A percentile compares a stretch with the other conserved stretches of the same genome.
phyloP scores from a whole-genome alignment of 1,284 basidiomycete species.

The Naganishia sp. region DNA sequence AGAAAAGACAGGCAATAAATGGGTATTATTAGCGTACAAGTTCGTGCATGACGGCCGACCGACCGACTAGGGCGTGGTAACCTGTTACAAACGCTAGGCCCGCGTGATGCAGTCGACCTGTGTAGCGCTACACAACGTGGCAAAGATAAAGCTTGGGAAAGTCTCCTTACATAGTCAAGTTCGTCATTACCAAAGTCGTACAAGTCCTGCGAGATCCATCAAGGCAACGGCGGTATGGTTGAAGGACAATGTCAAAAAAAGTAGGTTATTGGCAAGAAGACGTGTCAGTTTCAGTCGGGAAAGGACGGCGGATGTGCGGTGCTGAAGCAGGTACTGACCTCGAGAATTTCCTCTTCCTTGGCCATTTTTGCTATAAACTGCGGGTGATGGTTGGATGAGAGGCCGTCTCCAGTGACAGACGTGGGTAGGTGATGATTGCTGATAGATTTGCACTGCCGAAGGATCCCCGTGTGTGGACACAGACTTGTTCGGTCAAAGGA shows the following conservation, averaged over 20 bases:
- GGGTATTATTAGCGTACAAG: constrained; percentile 27
- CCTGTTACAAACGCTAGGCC: constrained; percentile 22
- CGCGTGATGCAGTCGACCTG: constrained; percentile 17
- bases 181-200: constrained; percentile 34
- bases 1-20: not conserved
- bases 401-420: too few relatives aligned
- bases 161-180: constrained; percentile 24
- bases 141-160: constrained; percentile 19
- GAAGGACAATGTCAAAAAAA: not conserved
- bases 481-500: constrained; percentile 6
- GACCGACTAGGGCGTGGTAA: constrained; percentile 16
- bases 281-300: not conserved
- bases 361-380: constrained; percentile 2
- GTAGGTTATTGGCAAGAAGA: not conserved
- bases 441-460: not conserved
- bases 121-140: constrained; percentile 17
- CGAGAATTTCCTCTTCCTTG: constrained; percentile 27
- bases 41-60: constrained; percentile 23
- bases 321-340: constrained; percentile 13
- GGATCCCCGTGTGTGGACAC: not conserved
- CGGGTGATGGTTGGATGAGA: not conserved
- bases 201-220: constrained; percentile 24
- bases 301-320: not conserved
- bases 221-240: not conserved
- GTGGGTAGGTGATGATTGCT: not conserved